These are phyloP conservation scores for Tylopilus sp. DNA, from an alignment of 1,284 basidiomycete species.

Conservation along the genomic window DNA sequence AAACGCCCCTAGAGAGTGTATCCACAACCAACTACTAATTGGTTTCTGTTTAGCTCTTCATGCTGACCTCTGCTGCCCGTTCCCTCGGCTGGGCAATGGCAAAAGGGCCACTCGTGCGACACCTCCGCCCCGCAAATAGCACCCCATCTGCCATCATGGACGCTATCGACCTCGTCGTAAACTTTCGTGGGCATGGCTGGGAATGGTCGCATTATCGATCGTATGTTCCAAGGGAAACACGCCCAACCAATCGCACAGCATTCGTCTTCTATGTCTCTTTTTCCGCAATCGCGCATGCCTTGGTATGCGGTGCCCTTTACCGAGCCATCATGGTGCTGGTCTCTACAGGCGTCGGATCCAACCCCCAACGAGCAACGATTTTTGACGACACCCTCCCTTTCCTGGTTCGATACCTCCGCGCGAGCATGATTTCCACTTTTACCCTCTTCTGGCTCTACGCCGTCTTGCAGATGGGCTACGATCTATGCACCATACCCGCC, in stretches of 20 bases:
- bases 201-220: slow-evolving; percentile 30
- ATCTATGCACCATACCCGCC: slow-evolving; percentile 38
- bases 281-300: slow-evolving; percentile 35
- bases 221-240: slow-evolving; percentile 40
- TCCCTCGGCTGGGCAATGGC: slow-evolving; percentile 19
- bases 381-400: slow-evolving; percentile 42
- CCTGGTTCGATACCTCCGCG: slow-evolving; percentile 38
- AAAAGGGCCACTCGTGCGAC: slow-evolving; percentile 8
- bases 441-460: slow-evolving; percentile 33
- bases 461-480: slow-evolving; percentile 40
- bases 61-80: slow-evolving; percentile 12
- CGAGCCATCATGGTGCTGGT: slow-evolving; percentile 39
- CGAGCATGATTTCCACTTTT: slow-evolving; percentile 39
- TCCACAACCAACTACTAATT: neutral
- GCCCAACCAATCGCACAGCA: slow-evolving; percentile 30
- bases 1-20: neutral
- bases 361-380: slow-evolving; percentile 41
- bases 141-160: slow-evolving; percentile 30
- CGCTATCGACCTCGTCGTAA: slow-evolving; percentile 43
- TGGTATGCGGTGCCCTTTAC: slow-evolving; percentile 41
- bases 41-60: slow-evolving; percentile 7
- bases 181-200: slow-evolving; percentile 53
- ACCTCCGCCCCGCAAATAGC: neutral
- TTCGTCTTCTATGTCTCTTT: slow-evolving; percentile 38
- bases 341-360: slow-evolving; percentile 31